Base-by-base conservation (phyloP, 352 stramenopile species). In the Phytopythium mirpurense region DNA sequence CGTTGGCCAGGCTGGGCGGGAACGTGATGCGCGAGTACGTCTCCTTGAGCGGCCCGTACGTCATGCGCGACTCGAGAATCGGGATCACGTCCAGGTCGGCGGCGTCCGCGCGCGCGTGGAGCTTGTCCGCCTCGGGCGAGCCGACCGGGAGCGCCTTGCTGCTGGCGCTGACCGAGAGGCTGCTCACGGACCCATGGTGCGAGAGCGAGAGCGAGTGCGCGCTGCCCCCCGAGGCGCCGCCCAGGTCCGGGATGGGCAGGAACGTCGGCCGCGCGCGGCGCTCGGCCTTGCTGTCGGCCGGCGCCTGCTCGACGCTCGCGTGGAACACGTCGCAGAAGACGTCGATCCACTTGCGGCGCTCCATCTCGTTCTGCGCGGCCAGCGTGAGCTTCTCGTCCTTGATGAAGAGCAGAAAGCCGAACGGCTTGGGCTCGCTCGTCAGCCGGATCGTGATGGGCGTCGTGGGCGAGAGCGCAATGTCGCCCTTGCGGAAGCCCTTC, bases 331-430 rank as follows among this genome's bases (percentile, higher is more conserved):
- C 78, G 32, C 69, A 83, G 45, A 90, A 88, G 31, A 85, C 72
- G 54, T 93, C 79, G 46, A 93, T 83, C 82, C 82, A 93, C 59
- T 82, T 77, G 40, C 80, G 75, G 18, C 78, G 60, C 54, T 90
- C 79, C 18, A 69, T 59, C 45, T 88, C 79, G n/a, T 70, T 88
- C n/a, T 72, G 68, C 6, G 82, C 82, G 0, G 79, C 79, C 35
- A 93, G 63, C 47, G 78, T 87, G 52, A 89, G 70, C 67, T 93
- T 93, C 31, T 86, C 78, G 59, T 90, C 76, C 44, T 82, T 81
- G 54, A 93, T 83, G 41, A 88, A 88, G 16, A 93, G 60, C 40
- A 90, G 31, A 40, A 93, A 89, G 1, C 68, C 71, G 27, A 80
- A 82, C 6, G 79, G 79, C 57, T 90, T 93, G 16, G 80, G 79